A percentile compares a stretch with the other conserved stretches of the same genome.
Evolutionary conservation across 768 basidiomycete species (phyloP).

Genomic region (Kwoniella sp.): DNA sequence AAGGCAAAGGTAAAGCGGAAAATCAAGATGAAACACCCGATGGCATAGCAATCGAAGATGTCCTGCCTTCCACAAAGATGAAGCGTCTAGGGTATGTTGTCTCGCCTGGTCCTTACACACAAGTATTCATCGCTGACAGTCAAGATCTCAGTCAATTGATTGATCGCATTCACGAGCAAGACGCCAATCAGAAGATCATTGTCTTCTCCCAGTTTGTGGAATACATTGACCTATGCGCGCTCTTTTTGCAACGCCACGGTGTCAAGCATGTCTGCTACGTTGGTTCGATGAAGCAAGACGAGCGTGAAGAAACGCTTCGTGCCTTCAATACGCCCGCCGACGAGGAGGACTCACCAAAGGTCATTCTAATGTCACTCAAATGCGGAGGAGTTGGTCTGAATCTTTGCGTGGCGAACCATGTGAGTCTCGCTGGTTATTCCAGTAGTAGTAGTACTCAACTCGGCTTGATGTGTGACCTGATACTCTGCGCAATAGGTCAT

Average conservation of each 20-base stretch:
- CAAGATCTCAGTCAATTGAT: slow-evolving; percentile 58
- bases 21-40: background rate
- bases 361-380: slow-evolving; percentile 51
- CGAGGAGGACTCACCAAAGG: slow-evolving; percentile 28
- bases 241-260: slow-evolving; percentile 57
- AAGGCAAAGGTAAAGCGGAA: slow-evolving; percentile 11
- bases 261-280: slow-evolving; percentile 43
- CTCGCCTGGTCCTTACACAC: background rate
- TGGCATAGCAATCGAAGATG: slow-evolving; percentile 56
- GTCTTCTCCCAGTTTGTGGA: slow-evolving; percentile 69
- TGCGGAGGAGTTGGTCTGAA: slow-evolving; percentile 50
- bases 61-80: slow-evolving; percentile 72
- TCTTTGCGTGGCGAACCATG: slow-evolving; percentile 30
- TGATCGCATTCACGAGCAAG: slow-evolving; percentile 52
- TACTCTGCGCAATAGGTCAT: slow-evolving; percentile 40
- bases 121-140: background rate
- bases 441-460: background rate
- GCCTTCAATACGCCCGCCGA: slow-evolving; percentile 35
- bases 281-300: slow-evolving; percentile 46
- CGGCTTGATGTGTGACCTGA: slow-evolving; percentile 1
- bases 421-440: slow-evolving; percentile 1
- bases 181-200: slow-evolving; percentile 62
- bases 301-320: slow-evolving; percentile 42
- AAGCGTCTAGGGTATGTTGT: slow-evolving; percentile 26
- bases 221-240: slow-evolving; percentile 62